Base-by-base conservation (phyloP, 164 flowering plant genomes). In the Aristolochia fimbriata region DNA sequence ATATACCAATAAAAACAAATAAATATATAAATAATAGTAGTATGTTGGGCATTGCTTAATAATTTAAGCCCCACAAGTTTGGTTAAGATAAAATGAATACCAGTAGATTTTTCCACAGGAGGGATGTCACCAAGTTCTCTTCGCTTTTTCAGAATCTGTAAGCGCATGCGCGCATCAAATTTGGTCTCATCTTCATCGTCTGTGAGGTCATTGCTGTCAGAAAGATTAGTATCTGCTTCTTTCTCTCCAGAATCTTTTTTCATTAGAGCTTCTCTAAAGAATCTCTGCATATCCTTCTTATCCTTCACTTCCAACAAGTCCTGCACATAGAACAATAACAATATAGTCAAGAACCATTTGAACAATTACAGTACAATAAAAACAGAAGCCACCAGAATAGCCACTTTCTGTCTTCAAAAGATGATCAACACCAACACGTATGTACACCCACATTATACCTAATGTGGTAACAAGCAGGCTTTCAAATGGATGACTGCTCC, bases 121-220 rank as follows among this genome's bases (percentile, higher is more conserved):
- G 88, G 81, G 21, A 64, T 12, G 69, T 85, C 95, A 41, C 91
- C 96, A 22, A 82, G 68, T 60, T 93, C 96, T 62, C 70, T 77
- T 48, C 91, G 65, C 67, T 72, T 93, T 55, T 55, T 77, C 50
- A 93, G 85, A 70, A 90, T 85, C 71, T 86, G 86, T 33, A 57
- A 72, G 49, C 97, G 92, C 99, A 93, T 93, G 22, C 83, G 73
- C 33, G 74, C 78, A 80, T 93, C 99, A 76, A 93, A 93, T 50
- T 63, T 76, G 48, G 81, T 80, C 66, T 92, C 98, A 73, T 89
- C 78, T 37, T 37, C 43, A 12, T 64, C 85, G 70, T 84, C 92
- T 63, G 80, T 81, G 64, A 67, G 51, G 68, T 71, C 82, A 74
- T 47, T 49, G 47, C 70, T 30, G 49, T 62, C 71, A 66, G 76